Percentiles rank a stretch among this genome's conserved stretches.
Evolutionary conservation across 768 basidiomycete species (phyloP).

Genomic region (Agrocybe pediades): DNA sequence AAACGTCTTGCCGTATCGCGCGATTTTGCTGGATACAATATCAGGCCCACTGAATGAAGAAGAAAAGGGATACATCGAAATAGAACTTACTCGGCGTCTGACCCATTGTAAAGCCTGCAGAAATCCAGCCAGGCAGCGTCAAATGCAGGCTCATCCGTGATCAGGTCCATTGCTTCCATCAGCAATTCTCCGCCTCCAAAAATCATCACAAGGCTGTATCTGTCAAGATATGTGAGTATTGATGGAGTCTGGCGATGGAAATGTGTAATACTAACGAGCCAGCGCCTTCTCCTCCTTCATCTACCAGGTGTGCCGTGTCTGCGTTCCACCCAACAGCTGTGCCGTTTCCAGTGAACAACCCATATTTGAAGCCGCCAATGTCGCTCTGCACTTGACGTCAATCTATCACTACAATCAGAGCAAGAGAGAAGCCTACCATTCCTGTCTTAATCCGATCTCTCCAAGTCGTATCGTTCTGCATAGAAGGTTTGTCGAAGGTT

Average conservation of each 20-base stretch:
- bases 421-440: slow-evolving; percentile 26
- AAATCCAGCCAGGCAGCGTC: slow-evolving; percentile 43
- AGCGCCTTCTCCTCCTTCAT: slow-evolving; percentile 34
- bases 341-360: slow-evolving; percentile 36
- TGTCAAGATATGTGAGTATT: slow-evolving; percentile 17
- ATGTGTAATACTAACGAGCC: slow-evolving; percentile 27
- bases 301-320: slow-evolving; percentile 36
- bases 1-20: slow-evolving; percentile 37
- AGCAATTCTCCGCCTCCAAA: slow-evolving; percentile 40
- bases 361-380: slow-evolving; percentile 37
- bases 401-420: not conserved
- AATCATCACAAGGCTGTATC: slow-evolving; percentile 35
- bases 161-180: slow-evolving; percentile 42
- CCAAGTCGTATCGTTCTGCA: slow-evolving; percentile 37
- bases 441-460: slow-evolving; percentile 34
- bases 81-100: slow-evolving; percentile 31
- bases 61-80: too few relatives aligned
- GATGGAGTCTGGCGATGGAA: not conserved
- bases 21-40: slow-evolving; percentile 27
- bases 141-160: slow-evolving; percentile 37
- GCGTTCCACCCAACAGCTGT: slow-evolving; percentile 42
- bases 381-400: slow-evolving; percentile 22
- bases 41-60: too few relatives aligned
- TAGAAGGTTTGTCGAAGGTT: not conserved
- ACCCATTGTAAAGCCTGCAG: slow-evolving; percentile 35